These are phyloP conservation scores for Xylaria cubensis DNA, from an alignment of 495 filamentous ascomycete species.

Conservation along the genomic window DNA sequence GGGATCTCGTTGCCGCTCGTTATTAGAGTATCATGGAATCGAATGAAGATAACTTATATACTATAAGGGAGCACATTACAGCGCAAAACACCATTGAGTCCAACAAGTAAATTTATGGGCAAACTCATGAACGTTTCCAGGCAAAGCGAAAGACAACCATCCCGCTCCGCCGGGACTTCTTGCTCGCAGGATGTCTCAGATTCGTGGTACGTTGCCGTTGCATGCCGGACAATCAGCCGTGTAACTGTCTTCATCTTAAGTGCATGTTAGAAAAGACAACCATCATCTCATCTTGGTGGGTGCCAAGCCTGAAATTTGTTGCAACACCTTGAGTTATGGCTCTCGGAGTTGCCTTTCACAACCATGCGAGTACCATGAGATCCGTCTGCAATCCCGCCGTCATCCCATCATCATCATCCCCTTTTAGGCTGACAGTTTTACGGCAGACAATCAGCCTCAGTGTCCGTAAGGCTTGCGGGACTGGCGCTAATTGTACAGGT, in stretches of 20 bases:
- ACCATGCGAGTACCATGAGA: slow-evolving; percentile 9
- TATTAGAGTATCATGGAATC: not conserved
- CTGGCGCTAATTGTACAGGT: slow-evolving; percentile 14
- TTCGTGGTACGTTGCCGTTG: not conserved
- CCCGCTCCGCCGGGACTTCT: too few species aligned
- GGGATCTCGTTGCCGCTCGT: slow-evolving; percentile 11
- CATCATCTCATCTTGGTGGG: slow-evolving; percentile 2
- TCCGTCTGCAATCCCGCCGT: slow-evolving; percentile 10
- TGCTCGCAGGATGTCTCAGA: not conserved
- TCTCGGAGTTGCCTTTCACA: slow-evolving; percentile 22
- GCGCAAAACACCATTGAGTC: too few species aligned
- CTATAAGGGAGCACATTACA: not conserved
- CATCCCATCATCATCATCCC: slow-evolving; percentile 13
- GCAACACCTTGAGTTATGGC: not conserved
- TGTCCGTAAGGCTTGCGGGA: slow-evolving; percentile 1
- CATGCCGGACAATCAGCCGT: not conserved
- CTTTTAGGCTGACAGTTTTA: slow-evolving; percentile 1
- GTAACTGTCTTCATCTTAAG: not conserved
- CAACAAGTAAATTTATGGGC: not conserved
- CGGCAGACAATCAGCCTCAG: slow-evolving; percentile 10
- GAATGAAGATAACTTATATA: not conserved
- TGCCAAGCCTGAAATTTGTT: not conserved
- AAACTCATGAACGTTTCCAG: not conserved
- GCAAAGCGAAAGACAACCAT: not conserved
- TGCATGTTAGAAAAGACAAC: not conserved